A percentile compares a stretch with the other conserved stretches of the same genome.
phyloP scores from a whole-genome alignment of 2,329 filamentous ascomycete species.

The Chaetomium globosum region DNA sequence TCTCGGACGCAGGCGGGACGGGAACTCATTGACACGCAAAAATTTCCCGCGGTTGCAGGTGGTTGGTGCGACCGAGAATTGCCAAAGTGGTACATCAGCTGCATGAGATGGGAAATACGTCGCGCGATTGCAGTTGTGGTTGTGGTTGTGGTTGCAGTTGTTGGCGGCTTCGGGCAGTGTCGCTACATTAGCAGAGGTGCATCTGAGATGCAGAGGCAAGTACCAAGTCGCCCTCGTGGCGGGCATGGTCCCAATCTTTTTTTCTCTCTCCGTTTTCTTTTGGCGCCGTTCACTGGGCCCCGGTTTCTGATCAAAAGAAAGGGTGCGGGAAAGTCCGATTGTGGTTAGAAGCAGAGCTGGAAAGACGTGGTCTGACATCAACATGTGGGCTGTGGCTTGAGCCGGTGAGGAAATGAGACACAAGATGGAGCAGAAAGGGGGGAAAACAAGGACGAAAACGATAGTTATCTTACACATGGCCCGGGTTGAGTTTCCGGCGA shows the following conservation, averaged over 20 bases:
- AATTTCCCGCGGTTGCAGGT: constrained; percentile 5
- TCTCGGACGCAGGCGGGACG: constrained; percentile 8
- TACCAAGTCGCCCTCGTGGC: neutral
- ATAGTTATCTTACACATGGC: neutral
- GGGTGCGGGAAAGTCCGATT: neutral
- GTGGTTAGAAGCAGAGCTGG: neutral
- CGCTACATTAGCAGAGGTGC: neutral
- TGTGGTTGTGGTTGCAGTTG: neutral
- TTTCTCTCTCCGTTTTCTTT: neutral
- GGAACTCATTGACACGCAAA: constrained; percentile 4
- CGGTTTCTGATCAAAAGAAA: neutral
- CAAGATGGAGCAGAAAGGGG: neutral
- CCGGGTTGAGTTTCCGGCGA: constrained; percentile 8
- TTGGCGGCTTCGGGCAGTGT: neutral
- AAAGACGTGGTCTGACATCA: constrained; percentile 10
- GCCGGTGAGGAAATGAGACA: constrained; percentile 19
- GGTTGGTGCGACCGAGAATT: constrained; percentile 2
- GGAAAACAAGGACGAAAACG: constrained; percentile 11
- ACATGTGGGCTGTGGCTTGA: constrained; percentile 20
- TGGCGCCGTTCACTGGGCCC: neutral
- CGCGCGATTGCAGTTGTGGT: neutral
- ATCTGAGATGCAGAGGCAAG: no score
- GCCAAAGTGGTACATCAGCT: constrained; percentile 1
- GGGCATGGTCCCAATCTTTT: neutral
- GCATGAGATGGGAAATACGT: neutral